Evolutionary conservation across 305 asterid species (phyloP), one percentile per base, ranked within the genome.

Genomic region (Euphrasia arctica): DNA sequence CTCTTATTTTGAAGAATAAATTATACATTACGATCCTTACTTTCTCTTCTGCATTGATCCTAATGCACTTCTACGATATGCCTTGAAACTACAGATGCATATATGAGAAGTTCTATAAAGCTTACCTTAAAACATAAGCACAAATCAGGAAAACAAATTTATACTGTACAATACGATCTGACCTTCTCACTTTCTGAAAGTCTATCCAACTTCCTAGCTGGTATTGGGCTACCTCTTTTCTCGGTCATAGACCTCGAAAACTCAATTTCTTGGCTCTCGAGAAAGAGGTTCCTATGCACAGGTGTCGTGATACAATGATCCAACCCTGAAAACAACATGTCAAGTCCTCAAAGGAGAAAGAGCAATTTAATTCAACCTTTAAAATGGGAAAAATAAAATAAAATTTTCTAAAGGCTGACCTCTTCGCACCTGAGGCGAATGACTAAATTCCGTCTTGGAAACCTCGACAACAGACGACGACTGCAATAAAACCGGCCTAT

Each of bases 131-230:
- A 32, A 32, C 36, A 32, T 5, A 32, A 32, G 5, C 36, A 3
- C 4, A 32, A 32, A 32, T 32, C 36, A 32, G 36, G 36, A 5
- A 5, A 5, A 34, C 42, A 34, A 34, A 34, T 2, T 34, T 34
- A 5, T 34, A 34, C 42, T 31, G 5, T 34, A 34, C 42, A 34
- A 34, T 34, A 8, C 9, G 7, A 34, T 34, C 42, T 34, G 9
- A 90, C 97, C 96, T 88, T 90, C 64, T 86, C 89, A 60, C 78
- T 79, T 79, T 93, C 95, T 0, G 92, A 82, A 25, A 90, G 81
- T 72, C 79, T 82, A 75, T 93, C 96, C 79, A 90, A 72, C 75
- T 76, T 88, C 39, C 75, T 80, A 64, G 86, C 79, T 66, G 81
- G 75, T 78, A 82, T 51, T 34, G 87, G 82, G 78, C 71, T 84